Evolutionary conservation across 2,329 filamentous ascomycete genomes (phyloP).

Genomic region (Emmonsiellopsis sp.): DNA sequence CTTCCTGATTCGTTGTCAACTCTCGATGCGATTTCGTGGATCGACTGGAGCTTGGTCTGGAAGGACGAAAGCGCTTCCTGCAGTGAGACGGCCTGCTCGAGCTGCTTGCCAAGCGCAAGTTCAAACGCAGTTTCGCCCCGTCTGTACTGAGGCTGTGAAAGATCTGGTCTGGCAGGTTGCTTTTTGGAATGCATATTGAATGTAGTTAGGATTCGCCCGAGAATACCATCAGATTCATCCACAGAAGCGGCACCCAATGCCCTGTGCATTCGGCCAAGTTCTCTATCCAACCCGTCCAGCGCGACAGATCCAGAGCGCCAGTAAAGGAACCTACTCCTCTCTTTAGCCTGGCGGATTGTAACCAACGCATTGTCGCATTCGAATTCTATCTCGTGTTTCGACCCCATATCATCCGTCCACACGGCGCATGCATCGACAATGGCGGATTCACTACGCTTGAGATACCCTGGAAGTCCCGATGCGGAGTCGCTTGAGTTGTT

Average conservation of each 20-base stretch:
- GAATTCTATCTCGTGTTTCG: constrained; percentile 3
- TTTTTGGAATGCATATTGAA: neutral
- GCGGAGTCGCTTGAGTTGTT: neutral
- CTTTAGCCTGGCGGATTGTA: constrained; percentile 1
- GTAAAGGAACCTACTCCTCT: neutral
- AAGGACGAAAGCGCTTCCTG: neutral
- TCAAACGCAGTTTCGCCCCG: neutral
- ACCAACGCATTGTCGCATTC: constrained; percentile 1
- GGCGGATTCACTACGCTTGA: neutral
- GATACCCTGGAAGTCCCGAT: neutral
- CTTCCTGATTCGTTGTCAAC: neutral
- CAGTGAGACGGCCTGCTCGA: neutral
- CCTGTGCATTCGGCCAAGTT: neutral
- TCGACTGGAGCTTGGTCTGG: neutral
- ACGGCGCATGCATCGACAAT: neutral
- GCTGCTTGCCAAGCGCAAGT: neutral
- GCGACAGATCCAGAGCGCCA: neutral
- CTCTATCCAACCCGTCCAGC: neutral
- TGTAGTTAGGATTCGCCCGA: neutral
- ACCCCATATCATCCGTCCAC: neutral
- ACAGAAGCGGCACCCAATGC: neutral
- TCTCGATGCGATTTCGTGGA: neutral
- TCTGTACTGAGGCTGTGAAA: neutral
- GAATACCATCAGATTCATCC: neutral
- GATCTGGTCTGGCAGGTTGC: neutral